These are phyloP conservation scores for Fraxinus velutina DNA, from an alignment of 305 asterid genomes.

Conservation along the genomic window DNA sequence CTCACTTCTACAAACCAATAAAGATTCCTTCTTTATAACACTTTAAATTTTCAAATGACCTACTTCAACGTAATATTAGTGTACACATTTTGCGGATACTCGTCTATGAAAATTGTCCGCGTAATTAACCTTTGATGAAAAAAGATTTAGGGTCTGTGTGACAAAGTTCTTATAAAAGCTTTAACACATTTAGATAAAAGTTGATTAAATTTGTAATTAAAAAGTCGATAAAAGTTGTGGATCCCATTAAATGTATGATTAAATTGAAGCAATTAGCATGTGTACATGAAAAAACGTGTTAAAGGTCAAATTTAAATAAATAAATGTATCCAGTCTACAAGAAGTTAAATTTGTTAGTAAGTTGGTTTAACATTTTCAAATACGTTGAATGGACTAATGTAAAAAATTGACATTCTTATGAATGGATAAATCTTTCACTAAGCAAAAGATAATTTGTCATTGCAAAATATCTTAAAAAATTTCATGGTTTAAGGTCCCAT, in stretches of 20 bases:
- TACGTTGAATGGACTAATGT: not conserved
- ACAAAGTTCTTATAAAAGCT: not conserved
- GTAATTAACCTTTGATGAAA: not conserved
- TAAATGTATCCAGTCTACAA: not conserved
- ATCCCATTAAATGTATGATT: not conserved
- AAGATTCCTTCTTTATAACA: not conserved
- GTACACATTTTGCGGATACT: not conserved
- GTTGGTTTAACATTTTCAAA: not conserved
- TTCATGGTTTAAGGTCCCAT: slow-evolving; percentile 35
- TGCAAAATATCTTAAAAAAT: slow-evolving; percentile 13
- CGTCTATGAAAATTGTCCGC: not conserved
- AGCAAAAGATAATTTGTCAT: slow-evolving; percentile 8
- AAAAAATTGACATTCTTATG: not conserved
- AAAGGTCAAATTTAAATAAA: not conserved
- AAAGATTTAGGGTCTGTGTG: not conserved
- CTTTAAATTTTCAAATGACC: not conserved
- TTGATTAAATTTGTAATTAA: too few species aligned
- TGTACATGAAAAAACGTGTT: not conserved
- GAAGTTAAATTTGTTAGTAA: not conserved
- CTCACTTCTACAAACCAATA: not conserved
- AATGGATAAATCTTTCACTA: not conserved
- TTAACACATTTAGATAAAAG: too few species aligned
- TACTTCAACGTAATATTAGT: not conserved
- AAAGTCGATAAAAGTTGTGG: too few species aligned
- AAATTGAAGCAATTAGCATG: not conserved